Evolutionary conservation across 805 yeast genomes (phyloP), one percentile per base, ranked within the genome.

Genomic region (Sugiyamaella lignohabitans): DNA sequence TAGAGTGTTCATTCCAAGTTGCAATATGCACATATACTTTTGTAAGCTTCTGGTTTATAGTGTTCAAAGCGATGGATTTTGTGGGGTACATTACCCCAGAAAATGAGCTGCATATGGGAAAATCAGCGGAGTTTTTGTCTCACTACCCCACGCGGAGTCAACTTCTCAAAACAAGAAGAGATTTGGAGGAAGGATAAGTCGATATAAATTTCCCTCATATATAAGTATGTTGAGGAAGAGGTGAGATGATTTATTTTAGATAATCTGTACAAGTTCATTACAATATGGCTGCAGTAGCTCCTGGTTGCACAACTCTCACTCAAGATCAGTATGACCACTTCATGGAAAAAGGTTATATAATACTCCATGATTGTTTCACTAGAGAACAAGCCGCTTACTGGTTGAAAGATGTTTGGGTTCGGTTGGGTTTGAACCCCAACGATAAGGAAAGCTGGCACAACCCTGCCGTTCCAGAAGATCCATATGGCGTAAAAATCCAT

Each of bases 351-450:
- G 47, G 47, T 16, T 44, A 38, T 22, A 18, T 44, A 19, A 41
- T 44, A n/a, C 20, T 39, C 14, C 43, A 44, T 32, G 22, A 44
- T 20, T 39, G 43, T 23, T 44, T 44, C 23, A 44, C 47, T 8
- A n/a, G 14, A 29, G 47, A 44, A 35, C 43, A 44, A 27, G 47
- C 47, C 5, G 19, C 47, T 4, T 44, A 38, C 37, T 37, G 43
- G 47, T 41, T 44, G 38, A 44, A 44, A 29, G 47, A 44, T 23
- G 47, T 44, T 6, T 45, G 48, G 48, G 40, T 45, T 21, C 37
- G 48, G n/a, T 18, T 45, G 30, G 48, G 48, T n/a, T 30, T 45
- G 17, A 30, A 45, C 18, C 48, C 48, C 11, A 45, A 40, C 24
- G 44, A 45, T 21, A 39, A 35, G 18, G 20, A 36, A 17, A 45